Evolutionary conservation across 2,329 filamentous ascomycete species (phyloP), one percentile per base, ranked within the genome.

Genomic region (Xylariaceae sp.): DNA sequence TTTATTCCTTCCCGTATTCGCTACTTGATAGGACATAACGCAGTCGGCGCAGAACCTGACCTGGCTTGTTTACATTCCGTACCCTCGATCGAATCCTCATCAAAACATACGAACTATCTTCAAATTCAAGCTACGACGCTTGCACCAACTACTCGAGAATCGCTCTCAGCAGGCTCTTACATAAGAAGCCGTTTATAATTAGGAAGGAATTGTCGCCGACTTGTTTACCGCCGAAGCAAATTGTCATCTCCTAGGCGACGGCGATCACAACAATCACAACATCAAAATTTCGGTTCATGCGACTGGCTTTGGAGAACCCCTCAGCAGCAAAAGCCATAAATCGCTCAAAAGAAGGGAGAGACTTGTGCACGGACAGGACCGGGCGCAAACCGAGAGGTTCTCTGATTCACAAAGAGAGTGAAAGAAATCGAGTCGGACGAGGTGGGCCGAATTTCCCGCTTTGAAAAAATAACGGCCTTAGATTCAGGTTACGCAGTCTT

Each of bases 1-100:
- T 4, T 61, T 54, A 51, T 45, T 37, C 48, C 55, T 55, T 56
- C 30, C 54, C 55, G 52, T 49, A 61, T 59, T 15, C 48, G 4
- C 23, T 59, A 56, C 56, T 56, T 35, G 55, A 55, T 60, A 56
- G 60, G 58, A 57, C 57, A 55, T 57, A 45, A 56, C 55, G 23
- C 52, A 49, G 48, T 45, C 51, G 15, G 35, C 50, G 37, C 59
- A 53, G n/a, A 45, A 54, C 44, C 11, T n/a, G 15, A 57, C 55
- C 11, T n/a, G 15, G 56, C 55, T 58, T 41, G 51, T 57, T 57
- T 44, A 48, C 45, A 11, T 23, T 34, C 54, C 34, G 17, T 30
- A 30, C 23, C 23, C 23, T 30, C 23, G 23, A 5, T 30, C 23
- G 23, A 30, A 30, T 30, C 23, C 23, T 30, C 23, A 30, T 30